Evolutionary conservation across 345 rosid species (phyloP).

Genomic region (Linum usitatissimum): DNA sequence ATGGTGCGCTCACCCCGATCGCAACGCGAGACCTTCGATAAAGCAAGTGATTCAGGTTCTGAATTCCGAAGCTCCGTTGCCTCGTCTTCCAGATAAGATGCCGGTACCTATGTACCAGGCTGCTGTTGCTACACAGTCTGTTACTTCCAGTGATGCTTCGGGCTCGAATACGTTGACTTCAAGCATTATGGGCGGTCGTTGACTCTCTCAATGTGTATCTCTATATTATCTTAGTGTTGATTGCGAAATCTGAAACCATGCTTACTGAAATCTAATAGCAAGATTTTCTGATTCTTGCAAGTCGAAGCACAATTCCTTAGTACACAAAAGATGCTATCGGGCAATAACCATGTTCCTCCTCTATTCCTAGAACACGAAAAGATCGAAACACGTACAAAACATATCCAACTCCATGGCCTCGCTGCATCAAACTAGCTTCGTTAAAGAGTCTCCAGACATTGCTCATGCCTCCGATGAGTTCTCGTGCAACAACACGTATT

Average conservation of each 20-base stretch:
- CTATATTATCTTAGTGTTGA: background rate
- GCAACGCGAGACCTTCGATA: background rate
- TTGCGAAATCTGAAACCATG: background rate
- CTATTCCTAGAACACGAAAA: too few relatives aligned
- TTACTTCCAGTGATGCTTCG: background rate
- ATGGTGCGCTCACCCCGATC: background rate
- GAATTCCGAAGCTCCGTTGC: background rate
- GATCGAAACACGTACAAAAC: background rate
- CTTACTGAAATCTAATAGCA: background rate
- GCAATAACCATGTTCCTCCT: background rate
- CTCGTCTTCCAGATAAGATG: background rate
- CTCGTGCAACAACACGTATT: slow-evolving; percentile 1
- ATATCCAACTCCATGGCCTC: background rate
- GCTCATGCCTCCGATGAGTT: background rate
- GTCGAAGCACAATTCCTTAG: background rate
- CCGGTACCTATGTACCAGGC: background rate
- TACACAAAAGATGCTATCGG: too few relatives aligned
- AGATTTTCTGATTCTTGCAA: background rate
- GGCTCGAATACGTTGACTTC: background rate
- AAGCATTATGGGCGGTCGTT: background rate
- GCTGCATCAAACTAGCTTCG: background rate
- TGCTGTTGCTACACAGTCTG: background rate
- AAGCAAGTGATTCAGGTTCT: background rate
- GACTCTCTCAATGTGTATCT: background rate
- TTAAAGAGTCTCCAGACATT: background rate